These are phyloP conservation scores for Venturia pyrina DNA, from an alignment of 2,329 filamentous ascomycete species.

Conservation along the genomic window DNA sequence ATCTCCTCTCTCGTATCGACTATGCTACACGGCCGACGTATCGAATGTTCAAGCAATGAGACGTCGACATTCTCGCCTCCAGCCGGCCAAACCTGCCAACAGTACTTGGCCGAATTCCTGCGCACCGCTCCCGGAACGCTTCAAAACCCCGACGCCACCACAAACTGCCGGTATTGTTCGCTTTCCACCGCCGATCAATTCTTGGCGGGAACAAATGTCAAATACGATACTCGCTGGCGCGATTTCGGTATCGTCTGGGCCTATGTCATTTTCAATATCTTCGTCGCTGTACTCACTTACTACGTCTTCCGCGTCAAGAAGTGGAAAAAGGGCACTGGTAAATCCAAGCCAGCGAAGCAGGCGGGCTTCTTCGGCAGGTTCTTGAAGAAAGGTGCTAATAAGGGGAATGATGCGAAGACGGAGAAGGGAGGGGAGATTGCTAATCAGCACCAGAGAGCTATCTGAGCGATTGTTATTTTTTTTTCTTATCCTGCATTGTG, in stretches of 20 bases:
- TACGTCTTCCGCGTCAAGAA: conserved; percentile 31
- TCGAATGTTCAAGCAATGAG: conserved; percentile 38
- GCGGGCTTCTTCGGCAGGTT: neutral
- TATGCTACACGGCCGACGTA: conserved; percentile 34
- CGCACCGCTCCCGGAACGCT: conserved; percentile 30
- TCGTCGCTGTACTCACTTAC: conserved; percentile 49
- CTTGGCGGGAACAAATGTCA: conserved; percentile 31
- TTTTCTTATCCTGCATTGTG: too few relatives aligned
- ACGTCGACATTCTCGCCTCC: conserved; percentile 32
- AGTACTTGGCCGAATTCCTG: conserved; percentile 37
- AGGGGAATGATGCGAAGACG: neutral
- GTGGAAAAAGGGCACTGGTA: conserved; percentile 9
- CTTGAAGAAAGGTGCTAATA: neutral
- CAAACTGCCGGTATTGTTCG: conserved; percentile 41
- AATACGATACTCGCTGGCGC: conserved; percentile 47
- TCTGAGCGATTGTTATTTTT: neutral
- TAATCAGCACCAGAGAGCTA: neutral
- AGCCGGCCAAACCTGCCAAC: conserved; percentile 29
- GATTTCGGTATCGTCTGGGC: conserved; percentile 63
- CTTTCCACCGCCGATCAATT: conserved; percentile 38
- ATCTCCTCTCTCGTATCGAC: conserved; percentile 30
- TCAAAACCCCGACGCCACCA: conserved; percentile 33
- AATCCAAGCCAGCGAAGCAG: neutral
- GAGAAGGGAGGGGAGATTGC: neutral
- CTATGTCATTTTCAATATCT: conserved; percentile 55